Evolutionary conservation across 352 stramenopile genomes (phyloP).

Genomic region (Phytopythium oedochilum): DNA sequence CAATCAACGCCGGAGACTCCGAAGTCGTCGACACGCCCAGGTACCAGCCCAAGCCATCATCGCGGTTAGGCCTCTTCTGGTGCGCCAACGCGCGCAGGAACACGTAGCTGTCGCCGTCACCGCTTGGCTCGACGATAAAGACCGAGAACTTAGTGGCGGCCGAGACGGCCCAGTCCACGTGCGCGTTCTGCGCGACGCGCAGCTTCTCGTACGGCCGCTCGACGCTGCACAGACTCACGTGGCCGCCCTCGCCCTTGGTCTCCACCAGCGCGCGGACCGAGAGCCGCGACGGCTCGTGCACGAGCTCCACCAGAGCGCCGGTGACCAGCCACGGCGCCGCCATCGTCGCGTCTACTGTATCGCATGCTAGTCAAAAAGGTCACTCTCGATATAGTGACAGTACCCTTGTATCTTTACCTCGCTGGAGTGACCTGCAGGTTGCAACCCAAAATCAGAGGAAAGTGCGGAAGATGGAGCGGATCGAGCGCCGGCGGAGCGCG

Average conservation of each 20-base stretch:
- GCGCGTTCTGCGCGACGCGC: conserved; percentile 62
- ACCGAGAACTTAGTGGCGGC: conserved; percentile 60
- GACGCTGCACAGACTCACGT: conserved; percentile 50
- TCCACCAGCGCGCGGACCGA: conserved; percentile 52
- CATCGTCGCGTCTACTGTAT: background rate
- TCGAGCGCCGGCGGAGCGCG: conserved; percentile 28
- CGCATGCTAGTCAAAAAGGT: conserved; percentile 1
- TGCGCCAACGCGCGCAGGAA: conserved; percentile 56
- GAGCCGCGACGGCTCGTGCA: conserved; percentile 30
- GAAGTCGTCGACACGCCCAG: conserved; percentile 24
- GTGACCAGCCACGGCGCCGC: conserved; percentile 29
- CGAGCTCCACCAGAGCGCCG: conserved; percentile 50
- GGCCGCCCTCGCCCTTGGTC: conserved; percentile 17
- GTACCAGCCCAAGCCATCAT: conserved; percentile 46
- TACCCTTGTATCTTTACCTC: background rate
- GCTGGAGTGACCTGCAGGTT: background rate
- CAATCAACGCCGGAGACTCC: conserved; percentile 30
- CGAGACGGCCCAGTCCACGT: conserved; percentile 52
- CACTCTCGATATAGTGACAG: background rate
- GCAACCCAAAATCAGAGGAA: background rate
- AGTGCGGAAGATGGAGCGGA: background rate
- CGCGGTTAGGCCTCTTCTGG: conserved; percentile 64
- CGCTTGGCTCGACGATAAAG: conserved; percentile 48
- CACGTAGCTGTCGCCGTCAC: conserved; percentile 12
- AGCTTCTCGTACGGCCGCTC: conserved; percentile 76